Evolutionary conservation across 345 rosid genomes (phyloP).

Genomic region (Linum usitatissimum): DNA sequence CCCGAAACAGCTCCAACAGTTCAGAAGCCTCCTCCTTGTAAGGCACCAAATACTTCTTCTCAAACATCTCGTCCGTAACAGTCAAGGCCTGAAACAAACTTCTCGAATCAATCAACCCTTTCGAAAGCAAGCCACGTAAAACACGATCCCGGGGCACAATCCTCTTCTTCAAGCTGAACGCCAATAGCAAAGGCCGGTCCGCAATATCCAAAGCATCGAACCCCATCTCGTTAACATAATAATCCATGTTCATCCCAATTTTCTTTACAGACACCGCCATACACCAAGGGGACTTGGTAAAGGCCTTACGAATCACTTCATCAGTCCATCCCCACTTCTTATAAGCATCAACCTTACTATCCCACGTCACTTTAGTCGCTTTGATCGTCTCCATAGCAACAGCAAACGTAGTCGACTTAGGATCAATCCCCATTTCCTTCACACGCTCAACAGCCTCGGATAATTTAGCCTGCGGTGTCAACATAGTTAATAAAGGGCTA

Average conservation of each 20-base stretch:
- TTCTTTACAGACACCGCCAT: conserved; percentile 44
- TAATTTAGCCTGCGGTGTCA: neutral
- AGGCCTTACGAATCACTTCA: conserved; percentile 34
- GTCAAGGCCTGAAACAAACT: conserved; percentile 30
- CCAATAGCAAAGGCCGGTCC: conserved; percentile 25
- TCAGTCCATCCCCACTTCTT: conserved; percentile 47
- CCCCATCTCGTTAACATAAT: conserved; percentile 38
- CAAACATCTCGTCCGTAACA: conserved; percentile 27
- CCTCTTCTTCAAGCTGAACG: conserved; percentile 44
- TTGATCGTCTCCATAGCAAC: conserved; percentile 35
- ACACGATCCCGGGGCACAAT: conserved; percentile 42
- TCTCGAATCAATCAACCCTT: conserved; percentile 33
- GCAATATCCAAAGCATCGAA: conserved; percentile 24
- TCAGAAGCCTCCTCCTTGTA: conserved; percentile 31
- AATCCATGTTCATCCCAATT: conserved; percentile 33
- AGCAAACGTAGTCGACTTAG: conserved; percentile 32
- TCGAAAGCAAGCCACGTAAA: conserved; percentile 23
- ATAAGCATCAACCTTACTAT: conserved; percentile 33
- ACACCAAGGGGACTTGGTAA: conserved; percentile 39
- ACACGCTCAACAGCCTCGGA: conserved; percentile 23
- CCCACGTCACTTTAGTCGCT: conserved; percentile 32
- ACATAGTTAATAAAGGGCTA: neutral
- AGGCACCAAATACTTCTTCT: conserved; percentile 34
- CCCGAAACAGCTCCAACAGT: conserved; percentile 18
- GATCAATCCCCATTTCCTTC: conserved; percentile 38